Evolutionary conservation across 2,329 filamentous ascomycete genomes (phyloP), one percentile per base, ranked within the genome.

Genomic region (Cladophialophora bantiana): DNA sequence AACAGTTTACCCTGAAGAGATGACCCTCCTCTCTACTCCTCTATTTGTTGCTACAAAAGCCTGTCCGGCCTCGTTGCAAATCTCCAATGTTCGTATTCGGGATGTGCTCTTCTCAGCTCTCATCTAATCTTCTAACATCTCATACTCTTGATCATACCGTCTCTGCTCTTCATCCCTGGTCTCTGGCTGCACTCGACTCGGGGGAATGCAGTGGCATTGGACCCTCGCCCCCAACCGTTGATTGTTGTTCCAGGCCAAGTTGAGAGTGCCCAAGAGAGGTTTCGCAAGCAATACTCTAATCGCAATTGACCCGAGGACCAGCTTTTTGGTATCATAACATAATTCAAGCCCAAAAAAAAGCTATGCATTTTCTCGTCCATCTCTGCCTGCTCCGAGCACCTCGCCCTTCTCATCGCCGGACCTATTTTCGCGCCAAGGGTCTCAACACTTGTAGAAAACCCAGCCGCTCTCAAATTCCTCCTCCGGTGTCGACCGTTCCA

Each of bases 361-460:
- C 42, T 34, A 68, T 59, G 54, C 65, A 68, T 67, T 32, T 48
- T 64, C 42, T 59, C 13, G 35, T 50, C 38, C 40, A 18, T 31
- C 40, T 59, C 31, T 53, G 58, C 32, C 48, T n/a, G 56, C 32
- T 18, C 54, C 65, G 42, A 54, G 31, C 64, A 50, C 45, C 38
- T n/a, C n/a, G 26, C 50, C 31, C 13, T 45, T 26, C 34, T 26
- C 36, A 31, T 26, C 20, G 32, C 9, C 18, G n/a, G 15, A 15
- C 2, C 13, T n/a, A 10, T 36, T 50, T 42, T 31, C 48, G 15
- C 3, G 26, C 18, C 32, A 32, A 31, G 12, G 15, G 13, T 13
- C 35, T 67, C 64, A 69, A 53, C 62, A 57, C 53, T 72, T 66
- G 71, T 73, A 73, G 57, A 73, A 72, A 15, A 69, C 50, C 71